Base-by-base conservation (phyloP, 108 stramenopile species). In the Epithemia pelagica region DNA sequence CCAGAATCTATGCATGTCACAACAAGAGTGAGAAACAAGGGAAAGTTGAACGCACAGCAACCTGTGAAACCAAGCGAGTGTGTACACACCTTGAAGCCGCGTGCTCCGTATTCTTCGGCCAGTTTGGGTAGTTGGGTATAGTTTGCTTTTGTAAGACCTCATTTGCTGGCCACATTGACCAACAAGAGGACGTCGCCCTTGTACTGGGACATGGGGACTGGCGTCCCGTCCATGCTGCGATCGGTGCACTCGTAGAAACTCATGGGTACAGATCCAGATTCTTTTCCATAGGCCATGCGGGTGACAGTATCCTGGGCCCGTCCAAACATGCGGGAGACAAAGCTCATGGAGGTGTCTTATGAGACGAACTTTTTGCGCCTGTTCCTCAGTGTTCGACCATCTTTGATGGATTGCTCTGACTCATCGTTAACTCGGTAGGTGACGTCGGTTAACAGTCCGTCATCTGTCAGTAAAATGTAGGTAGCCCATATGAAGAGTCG, bases 141-240 rank as follows among this genome's bases (percentile, higher is more conserved):
- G 51, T 80, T 72, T 58, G 22, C 28, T 59, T 74, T 74, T 51
- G 82, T 83, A 28, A 70, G 59, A 61, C 82, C 82, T 77, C 82
- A 69, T 53, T 88, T 82, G 2, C 84, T 83, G 32, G 89, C 89
- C 25, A 90, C 89, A 54, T 90, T 90, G 21, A 90, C 89, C 22
- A 90, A 69, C 51, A 82, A 76, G 22, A 86, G 20, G 59, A 68
- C 67, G 57, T 68, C 8, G 3, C 67, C 67, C 22, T 57, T 23
- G 32, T 31, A 68, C 23, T 32, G 31, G 1, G 58, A 59, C 67
- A 68, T 68, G n/a, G n/a, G n/a, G 2, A 68, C 67, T 10, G 30
- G 58, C 30, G 59, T 31, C 2, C 58, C 58, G 61, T 32, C 28
- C 24, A 68, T 58, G 27, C 21, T 23, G 31, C 58, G 57, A 30